Conservation (phyloP, 768 basidiomycete species). For the Trametopsis cervina region DNA sequence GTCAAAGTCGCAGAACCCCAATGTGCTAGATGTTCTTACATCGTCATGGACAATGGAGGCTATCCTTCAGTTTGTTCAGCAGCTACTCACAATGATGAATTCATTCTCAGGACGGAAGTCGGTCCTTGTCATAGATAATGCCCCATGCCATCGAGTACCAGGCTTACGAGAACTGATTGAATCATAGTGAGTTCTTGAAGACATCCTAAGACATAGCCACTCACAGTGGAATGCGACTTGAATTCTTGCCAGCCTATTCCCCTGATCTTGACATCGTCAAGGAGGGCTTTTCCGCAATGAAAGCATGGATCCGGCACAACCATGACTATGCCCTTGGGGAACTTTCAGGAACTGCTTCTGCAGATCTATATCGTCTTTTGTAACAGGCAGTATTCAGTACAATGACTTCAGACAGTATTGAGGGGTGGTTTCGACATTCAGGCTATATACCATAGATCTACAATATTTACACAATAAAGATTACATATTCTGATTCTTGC, state of each 20-base stretch:
- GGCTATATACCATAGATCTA: not conserved
- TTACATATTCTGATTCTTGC: too few relatives aligned
- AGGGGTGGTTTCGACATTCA: not conserved
- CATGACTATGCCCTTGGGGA: constrained; percentile 1
- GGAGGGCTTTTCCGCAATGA: constrained; percentile 21
- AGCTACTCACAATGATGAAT: constrained; percentile 30
- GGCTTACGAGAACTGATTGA: constrained; percentile 26
- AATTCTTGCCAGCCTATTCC: constrained; percentile 29
- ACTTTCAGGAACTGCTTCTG: not conserved
- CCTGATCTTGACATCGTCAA: constrained; percentile 32
- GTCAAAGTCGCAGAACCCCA: too few relatives aligned
- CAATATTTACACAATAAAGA: not conserved
- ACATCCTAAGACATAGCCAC: too few relatives aligned
- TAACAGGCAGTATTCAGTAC: constrained; percentile 2
- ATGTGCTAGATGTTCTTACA: constrained; percentile 19
- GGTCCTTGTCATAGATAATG: constrained; percentile 35
- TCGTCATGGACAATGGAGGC: not conserved
- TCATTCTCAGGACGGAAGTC: constrained; percentile 29
- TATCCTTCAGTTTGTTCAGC: constrained; percentile 28
- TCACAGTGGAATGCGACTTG: constrained; percentile 7
- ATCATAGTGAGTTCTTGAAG: too few relatives aligned
- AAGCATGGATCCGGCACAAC: not conserved
- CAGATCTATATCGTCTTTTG: not conserved
- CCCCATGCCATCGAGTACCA: constrained; percentile 26
- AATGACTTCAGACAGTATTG: constrained; percentile 2